Conservation (phyloP, 2,329 filamentous ascomycete genomes). For the Diatrype stigma region DNA sequence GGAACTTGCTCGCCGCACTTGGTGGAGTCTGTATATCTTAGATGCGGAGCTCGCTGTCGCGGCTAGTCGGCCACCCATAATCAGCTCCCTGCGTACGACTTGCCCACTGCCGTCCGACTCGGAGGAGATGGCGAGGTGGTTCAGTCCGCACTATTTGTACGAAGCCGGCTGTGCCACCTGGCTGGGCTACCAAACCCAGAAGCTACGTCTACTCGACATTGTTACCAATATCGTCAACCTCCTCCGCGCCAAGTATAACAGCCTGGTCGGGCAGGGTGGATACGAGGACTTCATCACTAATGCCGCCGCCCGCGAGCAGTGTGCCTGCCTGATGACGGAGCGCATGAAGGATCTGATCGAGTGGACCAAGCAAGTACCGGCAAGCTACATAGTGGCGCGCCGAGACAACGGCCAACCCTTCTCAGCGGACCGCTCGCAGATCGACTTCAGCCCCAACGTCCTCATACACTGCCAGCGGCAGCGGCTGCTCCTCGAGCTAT, state of each 20-base stretch:
- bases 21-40: conserved; percentile 15
- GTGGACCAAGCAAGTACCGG: conserved; percentile 11
- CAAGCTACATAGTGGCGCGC: conserved; percentile 6
- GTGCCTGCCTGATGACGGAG: conserved; percentile 6
- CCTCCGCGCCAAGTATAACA: conserved; percentile 7
- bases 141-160: conserved; percentile 8
- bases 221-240: not conserved
- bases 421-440: conserved; percentile 5
- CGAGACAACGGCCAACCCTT: conserved; percentile 8
- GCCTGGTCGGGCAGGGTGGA: conserved; percentile 1
- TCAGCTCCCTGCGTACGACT: conserved; percentile 2
- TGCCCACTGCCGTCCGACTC: conserved; percentile 9
- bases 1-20: conserved; percentile 11
- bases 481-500: conserved; percentile 14
- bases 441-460: conserved; percentile 7
- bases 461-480: conserved; percentile 13
- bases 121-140: conserved; percentile 6
- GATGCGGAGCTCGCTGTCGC: conserved; percentile 13
- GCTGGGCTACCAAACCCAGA: conserved; percentile 12
- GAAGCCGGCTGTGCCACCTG: conserved; percentile 10
- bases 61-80: conserved; percentile 10
- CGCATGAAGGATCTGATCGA: conserved; percentile 6
- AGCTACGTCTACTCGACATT: conserved; percentile 5
- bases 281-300: conserved; percentile 6
- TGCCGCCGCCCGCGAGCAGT: conserved; percentile 8